Conservation (phyloP, 2,329 filamentous ascomycete species). For the Alternaria ventricosa region DNA sequence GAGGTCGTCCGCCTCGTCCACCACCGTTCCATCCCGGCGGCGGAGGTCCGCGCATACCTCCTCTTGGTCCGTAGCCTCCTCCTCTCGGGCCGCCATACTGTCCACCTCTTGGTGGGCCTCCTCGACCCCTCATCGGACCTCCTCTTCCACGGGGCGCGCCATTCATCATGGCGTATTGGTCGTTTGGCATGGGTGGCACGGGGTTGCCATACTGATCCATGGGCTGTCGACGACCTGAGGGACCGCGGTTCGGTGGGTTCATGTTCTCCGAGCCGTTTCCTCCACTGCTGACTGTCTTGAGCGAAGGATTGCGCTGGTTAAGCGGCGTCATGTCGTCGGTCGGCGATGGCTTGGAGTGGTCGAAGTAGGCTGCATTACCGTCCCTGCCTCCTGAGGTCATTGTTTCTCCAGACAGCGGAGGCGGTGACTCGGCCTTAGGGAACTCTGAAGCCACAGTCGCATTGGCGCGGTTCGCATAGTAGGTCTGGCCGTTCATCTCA, state of each 20-base stretch:
- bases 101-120: slow-evolving; percentile 48
- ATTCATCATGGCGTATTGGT: slow-evolving; percentile 52
- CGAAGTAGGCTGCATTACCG: slow-evolving; percentile 70
- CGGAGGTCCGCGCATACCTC: slow-evolving; percentile 50
- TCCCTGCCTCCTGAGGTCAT: slow-evolving; percentile 61
- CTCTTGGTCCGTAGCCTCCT: slow-evolving; percentile 47
- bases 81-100: slow-evolving; percentile 42
- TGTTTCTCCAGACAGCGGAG: slow-evolving; percentile 61
- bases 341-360: slow-evolving; percentile 65
- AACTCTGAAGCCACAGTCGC: slow-evolving; percentile 46
- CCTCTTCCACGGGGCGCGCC: slow-evolving; percentile 51
- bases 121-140: slow-evolving; percentile 47
- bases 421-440: slow-evolving; percentile 61
- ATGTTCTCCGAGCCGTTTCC: slow-evolving; percentile 50
- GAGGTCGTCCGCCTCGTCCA: slow-evolving; percentile 43
- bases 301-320: slow-evolving; percentile 68
- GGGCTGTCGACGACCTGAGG: slow-evolving; percentile 49
- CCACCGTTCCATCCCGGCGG: slow-evolving; percentile 51
- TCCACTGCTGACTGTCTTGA: slow-evolving; percentile 60
- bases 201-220: slow-evolving; percentile 72
- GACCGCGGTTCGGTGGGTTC: slow-evolving; percentile 45
- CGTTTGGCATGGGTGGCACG: slow-evolving; percentile 52
- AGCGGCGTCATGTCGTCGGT: slow-evolving; percentile 73
- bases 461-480: slow-evolving; percentile 65
- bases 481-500: slow-evolving; percentile 96